A percentile compares a stretch with the other conserved stretches of the same genome.
Conservation (phyloP, 2,329 filamentous ascomycete genomes). For the Grosmannia clavigera region DNA sequence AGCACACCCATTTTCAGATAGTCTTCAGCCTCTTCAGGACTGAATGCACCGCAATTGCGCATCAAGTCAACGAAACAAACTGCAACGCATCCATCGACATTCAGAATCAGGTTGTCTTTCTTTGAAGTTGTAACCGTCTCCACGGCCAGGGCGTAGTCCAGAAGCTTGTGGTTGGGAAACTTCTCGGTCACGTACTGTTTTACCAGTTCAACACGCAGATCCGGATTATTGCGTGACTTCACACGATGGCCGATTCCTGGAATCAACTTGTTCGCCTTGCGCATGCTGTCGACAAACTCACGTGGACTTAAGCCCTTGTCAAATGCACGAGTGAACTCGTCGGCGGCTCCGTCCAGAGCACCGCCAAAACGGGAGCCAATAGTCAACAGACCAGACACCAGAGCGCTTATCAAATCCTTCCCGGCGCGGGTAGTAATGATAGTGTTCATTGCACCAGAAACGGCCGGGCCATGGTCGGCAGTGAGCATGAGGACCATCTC, state of each 20-base stretch:
- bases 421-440: slow-evolving; percentile 99
- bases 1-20: slow-evolving; percentile 99
- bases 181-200: slow-evolving; percentile 97
- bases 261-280: slow-evolving; percentile 99
- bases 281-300: slow-evolving; percentile 98
- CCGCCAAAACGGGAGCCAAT: slow-evolving; percentile 98
- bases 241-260: slow-evolving; percentile 98
- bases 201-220: slow-evolving; percentile 97
- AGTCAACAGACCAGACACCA: slow-evolving; percentile 93
- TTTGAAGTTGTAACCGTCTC: slow-evolving; percentile 98
- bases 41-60: slow-evolving; percentile 97
- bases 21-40: slow-evolving; percentile 89
- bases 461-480: slow-evolving; percentile 95
- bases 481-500: slow-evolving; percentile 99
- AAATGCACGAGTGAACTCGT: slow-evolving; percentile 96
- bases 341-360: slow-evolving; percentile 91
- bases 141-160: slow-evolving; percentile 96
- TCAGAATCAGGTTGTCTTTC: slow-evolving; percentile 99
- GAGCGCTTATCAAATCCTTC: slow-evolving; percentile 92
- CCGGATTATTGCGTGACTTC: slow-evolving; percentile 99
- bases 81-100: slow-evolving; percentile 95
- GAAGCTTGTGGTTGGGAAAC: slow-evolving; percentile 95
- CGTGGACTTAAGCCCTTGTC: slow-evolving; percentile 97
- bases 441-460: slow-evolving; percentile 99
- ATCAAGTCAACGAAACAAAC: slow-evolving; percentile 98